These are phyloP conservation scores for Herpetomonas samuelpessoai DNA, from an alignment of 208 protist genomes.

Conservation along the genomic window DNA sequence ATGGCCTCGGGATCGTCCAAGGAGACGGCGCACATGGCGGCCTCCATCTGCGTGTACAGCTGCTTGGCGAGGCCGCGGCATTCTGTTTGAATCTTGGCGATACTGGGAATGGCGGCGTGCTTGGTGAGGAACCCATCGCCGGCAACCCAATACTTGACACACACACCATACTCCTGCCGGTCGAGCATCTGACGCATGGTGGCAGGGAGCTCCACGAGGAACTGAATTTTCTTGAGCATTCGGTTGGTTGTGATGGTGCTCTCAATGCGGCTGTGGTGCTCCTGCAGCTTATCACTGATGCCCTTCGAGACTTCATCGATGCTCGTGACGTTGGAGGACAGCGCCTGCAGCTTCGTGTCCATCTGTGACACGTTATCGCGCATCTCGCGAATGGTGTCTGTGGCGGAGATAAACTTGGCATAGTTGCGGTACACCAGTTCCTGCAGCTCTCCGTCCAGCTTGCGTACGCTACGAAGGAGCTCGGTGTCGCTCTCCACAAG, in stretches of 20 bases:
- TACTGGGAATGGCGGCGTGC: conserved; percentile 57
- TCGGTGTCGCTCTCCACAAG: conserved; percentile 79
- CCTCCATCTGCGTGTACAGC: conserved; percentile 65
- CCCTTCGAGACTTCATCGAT: conserved; percentile 68
- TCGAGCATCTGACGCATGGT: conserved; percentile 68
- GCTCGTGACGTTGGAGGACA: conserved; percentile 66
- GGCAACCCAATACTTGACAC: conserved; percentile 77
- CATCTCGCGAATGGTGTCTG: conserved; percentile 96
- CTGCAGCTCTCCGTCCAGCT: conserved; percentile 95
- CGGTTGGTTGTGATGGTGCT: conserved; percentile 65
- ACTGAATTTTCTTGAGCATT: conserved; percentile 81
- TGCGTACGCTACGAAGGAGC: conserved; percentile 65
- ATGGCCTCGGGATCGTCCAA: conserved; percentile 81
- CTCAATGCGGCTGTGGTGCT: conserved; percentile 68
- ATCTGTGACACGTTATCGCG: conserved; percentile 86
- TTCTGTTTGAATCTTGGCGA: conserved; percentile 49
- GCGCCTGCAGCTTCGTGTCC: conserved; percentile 77
- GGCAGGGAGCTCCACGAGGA: conserved; percentile 66
- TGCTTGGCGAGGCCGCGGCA: conserved; percentile 48
- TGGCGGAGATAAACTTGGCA: conserved; percentile 98
- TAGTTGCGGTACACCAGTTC: conserved; percentile 99
- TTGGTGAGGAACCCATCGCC: conserved; percentile 71
- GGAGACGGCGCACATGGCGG: conserved; percentile 55
- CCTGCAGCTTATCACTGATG: conserved; percentile 55
- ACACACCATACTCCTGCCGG: conserved; percentile 41